These are phyloP conservation scores for Phytophthora rubi DNA, from an alignment of 352 stramenopile genomes.

Conservation along the genomic window DNA sequence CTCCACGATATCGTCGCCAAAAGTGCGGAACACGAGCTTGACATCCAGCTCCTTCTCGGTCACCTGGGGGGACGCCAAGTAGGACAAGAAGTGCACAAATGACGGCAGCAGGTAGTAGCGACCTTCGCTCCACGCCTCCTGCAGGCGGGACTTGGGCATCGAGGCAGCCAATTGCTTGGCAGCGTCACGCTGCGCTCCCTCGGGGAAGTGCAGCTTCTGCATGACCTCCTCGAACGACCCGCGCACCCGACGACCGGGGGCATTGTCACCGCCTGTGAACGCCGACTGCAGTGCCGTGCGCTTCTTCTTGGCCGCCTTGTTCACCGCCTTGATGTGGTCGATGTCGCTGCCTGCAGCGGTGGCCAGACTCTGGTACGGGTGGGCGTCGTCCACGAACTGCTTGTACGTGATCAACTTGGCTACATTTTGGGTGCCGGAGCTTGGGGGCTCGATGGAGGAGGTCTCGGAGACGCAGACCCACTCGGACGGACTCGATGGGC, in stretches of 20 bases:
- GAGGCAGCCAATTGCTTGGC: slow-evolving; percentile 51
- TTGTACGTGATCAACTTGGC: slow-evolving; percentile 76
- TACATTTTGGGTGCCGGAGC: background rate
- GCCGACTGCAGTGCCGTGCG: slow-evolving; percentile 78
- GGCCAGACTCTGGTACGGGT: slow-evolving; percentile 71
- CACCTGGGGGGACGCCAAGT: slow-evolving; percentile 42
- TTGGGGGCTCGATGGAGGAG: slow-evolving; percentile 54
- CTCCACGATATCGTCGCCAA: slow-evolving; percentile 81
- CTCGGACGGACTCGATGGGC: slow-evolving; percentile 35
- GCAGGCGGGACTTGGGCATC: slow-evolving; percentile 58
- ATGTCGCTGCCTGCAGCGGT: slow-evolving; percentile 33
- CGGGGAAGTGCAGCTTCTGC: slow-evolving; percentile 74
- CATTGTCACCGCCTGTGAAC: slow-evolving; percentile 59
- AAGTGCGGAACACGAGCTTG: slow-evolving; percentile 81
- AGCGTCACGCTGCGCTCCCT: slow-evolving; percentile 48
- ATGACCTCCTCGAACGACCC: slow-evolving; percentile 76
- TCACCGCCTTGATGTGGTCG: slow-evolving; percentile 72
- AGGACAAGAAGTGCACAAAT: slow-evolving; percentile 74
- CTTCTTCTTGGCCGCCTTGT: slow-evolving; percentile 83
- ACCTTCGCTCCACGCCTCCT: slow-evolving; percentile 74
- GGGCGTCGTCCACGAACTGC: slow-evolving; percentile 76
- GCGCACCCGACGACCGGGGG: slow-evolving; percentile 50
- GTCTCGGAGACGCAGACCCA: slow-evolving; percentile 71
- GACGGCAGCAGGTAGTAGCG: slow-evolving; percentile 87
- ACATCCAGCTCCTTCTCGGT: slow-evolving; percentile 42